phyloP scores from a whole-genome alignment of 805 yeast species.

The Torulaspora delbrueckii region DNA sequence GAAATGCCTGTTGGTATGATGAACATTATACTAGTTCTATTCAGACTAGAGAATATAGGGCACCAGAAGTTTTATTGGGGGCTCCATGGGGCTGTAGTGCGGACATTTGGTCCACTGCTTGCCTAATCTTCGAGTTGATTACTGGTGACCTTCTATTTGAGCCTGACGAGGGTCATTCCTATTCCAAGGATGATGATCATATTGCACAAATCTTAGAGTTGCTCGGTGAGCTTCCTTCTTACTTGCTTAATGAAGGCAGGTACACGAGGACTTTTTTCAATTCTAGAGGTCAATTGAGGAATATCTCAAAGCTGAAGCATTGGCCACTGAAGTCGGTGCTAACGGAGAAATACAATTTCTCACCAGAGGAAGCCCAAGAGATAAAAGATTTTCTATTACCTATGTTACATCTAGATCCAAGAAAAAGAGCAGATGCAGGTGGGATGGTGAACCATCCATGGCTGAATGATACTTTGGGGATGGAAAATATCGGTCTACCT shows the following conservation, averaged over 20 bases:
- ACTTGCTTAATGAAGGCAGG: constrained; percentile 54
- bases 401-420: constrained; percentile 78
- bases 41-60: constrained; percentile 87
- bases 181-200: constrained; percentile 90
- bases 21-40: constrained; percentile 83
- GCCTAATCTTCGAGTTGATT: constrained; percentile 80
- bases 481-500: constrained; percentile 54
- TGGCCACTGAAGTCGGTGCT: constrained; percentile 86
- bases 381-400: constrained; percentile 76
- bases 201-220: constrained; percentile 90
- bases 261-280: constrained; percentile 61
- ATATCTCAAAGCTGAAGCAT: constrained; percentile 76
- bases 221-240: constrained; percentile 61
- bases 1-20: constrained; percentile 81
- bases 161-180: constrained; percentile 69
- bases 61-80: constrained; percentile 83
- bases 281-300: constrained; percentile 63
- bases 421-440: constrained; percentile 87
- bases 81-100: constrained; percentile 92
- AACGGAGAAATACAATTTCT: constrained; percentile 76
- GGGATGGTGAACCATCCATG: constrained; percentile 88
- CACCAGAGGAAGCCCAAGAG: constrained; percentile 61
- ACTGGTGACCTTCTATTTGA: constrained; percentile 95
- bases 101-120: constrained; percentile 95
- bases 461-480: constrained; percentile 69